phyloP scores from a whole-genome alignment of 768 basidiomycete species.

The Boletus edulis region DNA sequence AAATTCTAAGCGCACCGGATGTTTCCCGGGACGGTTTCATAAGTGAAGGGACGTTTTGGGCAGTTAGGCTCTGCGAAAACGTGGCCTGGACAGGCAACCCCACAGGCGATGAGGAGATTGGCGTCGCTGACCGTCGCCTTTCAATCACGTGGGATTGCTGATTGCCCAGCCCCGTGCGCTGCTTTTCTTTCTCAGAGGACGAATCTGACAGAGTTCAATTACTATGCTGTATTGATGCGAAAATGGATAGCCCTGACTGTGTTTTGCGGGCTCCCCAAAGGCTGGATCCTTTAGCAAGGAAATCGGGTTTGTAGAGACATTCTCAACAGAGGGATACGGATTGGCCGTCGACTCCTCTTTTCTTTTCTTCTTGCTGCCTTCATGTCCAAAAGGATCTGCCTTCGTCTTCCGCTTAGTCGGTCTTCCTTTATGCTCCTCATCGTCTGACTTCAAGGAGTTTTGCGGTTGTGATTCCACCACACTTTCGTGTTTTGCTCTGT shows the following conservation, averaged over 20 bases:
- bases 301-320: neutral
- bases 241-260: constrained; percentile 12
- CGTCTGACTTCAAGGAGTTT: constrained; percentile 34
- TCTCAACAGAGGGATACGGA: neutral
- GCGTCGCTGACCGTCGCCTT: neutral
- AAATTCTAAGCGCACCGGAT: constrained; percentile 17
- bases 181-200: constrained; percentile 4
- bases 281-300: neutral
- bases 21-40: constrained; percentile 4
- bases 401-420: constrained; percentile 59
- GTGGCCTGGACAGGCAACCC: constrained; percentile 5
- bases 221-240: neutral
- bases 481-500: constrained; percentile 45
- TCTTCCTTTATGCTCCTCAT: constrained; percentile 56
- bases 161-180: neutral
- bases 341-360: constrained; percentile 26
- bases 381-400: constrained; percentile 52
- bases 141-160: neutral
- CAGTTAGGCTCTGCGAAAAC: neutral
- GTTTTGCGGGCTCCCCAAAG: neutral
- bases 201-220: constrained; percentile 6
- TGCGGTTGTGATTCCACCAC: constrained; percentile 34
- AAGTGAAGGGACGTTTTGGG: neutral
- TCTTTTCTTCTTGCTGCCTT: constrained; percentile 43
- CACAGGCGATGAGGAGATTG: constrained; percentile 2